A percentile compares a stretch with the other conserved stretches of the same genome.
Conservation (phyloP, 257 asterid species). For the Jaltomata sinuosa region DNA sequence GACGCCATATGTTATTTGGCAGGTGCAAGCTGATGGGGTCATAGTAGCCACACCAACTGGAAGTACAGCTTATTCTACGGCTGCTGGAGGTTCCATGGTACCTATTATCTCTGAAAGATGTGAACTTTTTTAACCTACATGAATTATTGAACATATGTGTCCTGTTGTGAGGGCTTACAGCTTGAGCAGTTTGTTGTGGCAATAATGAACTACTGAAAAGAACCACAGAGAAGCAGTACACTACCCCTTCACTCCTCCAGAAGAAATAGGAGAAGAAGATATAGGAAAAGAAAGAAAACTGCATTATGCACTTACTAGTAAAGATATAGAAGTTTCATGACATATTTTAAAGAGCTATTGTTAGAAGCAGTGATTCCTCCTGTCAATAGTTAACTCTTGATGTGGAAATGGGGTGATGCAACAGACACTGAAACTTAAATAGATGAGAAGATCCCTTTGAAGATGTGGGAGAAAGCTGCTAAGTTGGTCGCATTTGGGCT, state of each 20-base stretch:
- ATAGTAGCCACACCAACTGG: slow-evolving; percentile 99
- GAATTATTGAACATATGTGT: neutral
- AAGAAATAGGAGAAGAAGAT: neutral
- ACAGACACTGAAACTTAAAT: neutral
- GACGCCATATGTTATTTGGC: neutral
- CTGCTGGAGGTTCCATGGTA: slow-evolving; percentile 99
- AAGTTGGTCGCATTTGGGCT: neutral
- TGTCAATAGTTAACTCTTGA: neutral
- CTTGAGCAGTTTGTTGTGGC: neutral
- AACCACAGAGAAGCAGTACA: neutral
- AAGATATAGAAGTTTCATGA: neutral
- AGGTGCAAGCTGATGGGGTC: slow-evolving; percentile 99
- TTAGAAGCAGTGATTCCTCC: neutral
- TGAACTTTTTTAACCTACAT: neutral
- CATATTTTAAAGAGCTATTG: neutral
- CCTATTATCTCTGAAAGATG: neutral
- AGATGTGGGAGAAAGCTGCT: neutral
- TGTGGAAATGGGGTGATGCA: neutral
- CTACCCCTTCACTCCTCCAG: neutral
- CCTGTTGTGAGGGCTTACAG: neutral
- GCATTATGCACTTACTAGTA: neutral
- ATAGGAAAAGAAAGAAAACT: neutral
- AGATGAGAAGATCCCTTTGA: neutral
- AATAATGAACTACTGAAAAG: neutral
- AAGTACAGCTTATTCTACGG: slow-evolving; percentile 98